Percentiles rank a stretch among this genome's conserved stretches.
Evolutionary conservation across 345 rosid genomes (phyloP).

Genomic region (Triadica sebifera): DNA sequence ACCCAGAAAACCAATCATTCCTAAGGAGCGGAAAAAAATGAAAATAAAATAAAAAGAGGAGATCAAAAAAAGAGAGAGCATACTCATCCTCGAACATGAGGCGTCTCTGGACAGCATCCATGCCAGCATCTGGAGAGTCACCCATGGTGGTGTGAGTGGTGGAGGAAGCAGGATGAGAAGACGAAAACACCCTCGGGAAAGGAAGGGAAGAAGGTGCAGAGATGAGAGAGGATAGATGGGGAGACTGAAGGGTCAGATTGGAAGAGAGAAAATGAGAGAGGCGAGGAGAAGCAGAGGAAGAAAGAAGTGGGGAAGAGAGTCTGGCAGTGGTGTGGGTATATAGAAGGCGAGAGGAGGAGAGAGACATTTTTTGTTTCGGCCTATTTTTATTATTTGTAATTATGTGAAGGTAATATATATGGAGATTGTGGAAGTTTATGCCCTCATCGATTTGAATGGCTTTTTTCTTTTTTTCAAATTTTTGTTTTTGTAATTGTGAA

Average conservation of each 20-base stretch:
- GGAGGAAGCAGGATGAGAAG: slow-evolving; percentile 16
- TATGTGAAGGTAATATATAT: too few relatives aligned
- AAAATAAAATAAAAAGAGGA: neutral
- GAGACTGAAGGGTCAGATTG: slow-evolving; percentile 13
- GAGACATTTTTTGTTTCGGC: slow-evolving; percentile 12
- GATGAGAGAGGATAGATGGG: neutral
- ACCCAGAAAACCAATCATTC: neutral
- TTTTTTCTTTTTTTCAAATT: too few relatives aligned
- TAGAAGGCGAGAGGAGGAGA: slow-evolving; percentile 16
- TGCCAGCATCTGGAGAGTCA: slow-evolving; percentile 57
- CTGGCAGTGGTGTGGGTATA: slow-evolving; percentile 15
- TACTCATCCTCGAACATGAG: slow-evolving; percentile 98
- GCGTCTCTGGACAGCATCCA: slow-evolving; percentile 99
- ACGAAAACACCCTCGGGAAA: slow-evolving; percentile 24
- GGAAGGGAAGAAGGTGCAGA: neutral
- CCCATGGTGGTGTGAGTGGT: slow-evolving; percentile 42
- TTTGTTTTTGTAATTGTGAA: too few relatives aligned
- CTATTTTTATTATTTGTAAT: too few relatives aligned
- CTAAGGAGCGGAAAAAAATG: neutral
- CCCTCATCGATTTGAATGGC: too few relatives aligned
- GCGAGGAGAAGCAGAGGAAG: slow-evolving; percentile 10
- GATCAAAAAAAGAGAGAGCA: slow-evolving; percentile 21
- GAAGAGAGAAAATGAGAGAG: slow-evolving; percentile 13
- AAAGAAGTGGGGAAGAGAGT: slow-evolving; percentile 10
- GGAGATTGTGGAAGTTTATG: too few relatives aligned